These are phyloP conservation scores for Bacidia gigantensis DNA, from an alignment of 495 filamentous ascomycete species.

Conservation along the genomic window DNA sequence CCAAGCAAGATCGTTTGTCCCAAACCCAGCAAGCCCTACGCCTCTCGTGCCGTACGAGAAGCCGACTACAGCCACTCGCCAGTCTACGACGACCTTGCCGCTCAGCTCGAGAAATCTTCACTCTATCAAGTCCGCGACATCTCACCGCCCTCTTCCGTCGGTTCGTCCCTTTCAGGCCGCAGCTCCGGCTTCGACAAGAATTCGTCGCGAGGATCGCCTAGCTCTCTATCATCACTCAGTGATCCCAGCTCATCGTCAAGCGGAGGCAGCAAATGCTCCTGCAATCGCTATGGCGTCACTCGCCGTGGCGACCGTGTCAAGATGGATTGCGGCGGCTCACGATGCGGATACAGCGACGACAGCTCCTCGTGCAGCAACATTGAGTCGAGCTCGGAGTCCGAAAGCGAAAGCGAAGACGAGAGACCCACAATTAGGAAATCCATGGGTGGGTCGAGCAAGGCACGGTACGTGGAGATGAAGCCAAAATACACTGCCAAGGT, in stretches of 20 bases:
- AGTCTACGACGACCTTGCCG: conserved; percentile 55
- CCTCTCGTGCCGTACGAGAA: conserved; percentile 71
- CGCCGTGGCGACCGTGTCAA: conserved; percentile 82
- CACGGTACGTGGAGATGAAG: conserved; percentile 11
- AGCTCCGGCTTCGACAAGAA: conserved; percentile 38
- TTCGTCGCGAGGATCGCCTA: conserved; percentile 43
- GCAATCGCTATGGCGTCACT: conserved; percentile 93
- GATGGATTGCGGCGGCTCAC: conserved; percentile 79
- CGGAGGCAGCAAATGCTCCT: conserved; percentile 55
- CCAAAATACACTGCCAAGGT: neutral
- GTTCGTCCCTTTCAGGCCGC: conserved; percentile 63
- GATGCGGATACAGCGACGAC: conserved; percentile 64
- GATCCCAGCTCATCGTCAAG: conserved; percentile 39
- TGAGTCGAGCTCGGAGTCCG: conserved; percentile 40
- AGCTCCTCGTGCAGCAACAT: conserved; percentile 34
- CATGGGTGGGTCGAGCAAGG: neutral
- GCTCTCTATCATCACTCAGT: conserved; percentile 57
- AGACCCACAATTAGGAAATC: neutral
- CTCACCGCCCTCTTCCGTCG: conserved; percentile 57
- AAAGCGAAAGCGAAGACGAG: conserved; percentile 35
- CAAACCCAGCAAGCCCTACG: conserved; percentile 75
- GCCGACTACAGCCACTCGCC: conserved; percentile 54
- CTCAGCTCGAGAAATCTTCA: conserved; percentile 56
- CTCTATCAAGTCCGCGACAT: conserved; percentile 49
- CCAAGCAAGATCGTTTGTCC: conserved; percentile 82